phyloP scores from a whole-genome alignment of 2,329 filamentous ascomycete genomes.

The Thelonectria blattea region DNA sequence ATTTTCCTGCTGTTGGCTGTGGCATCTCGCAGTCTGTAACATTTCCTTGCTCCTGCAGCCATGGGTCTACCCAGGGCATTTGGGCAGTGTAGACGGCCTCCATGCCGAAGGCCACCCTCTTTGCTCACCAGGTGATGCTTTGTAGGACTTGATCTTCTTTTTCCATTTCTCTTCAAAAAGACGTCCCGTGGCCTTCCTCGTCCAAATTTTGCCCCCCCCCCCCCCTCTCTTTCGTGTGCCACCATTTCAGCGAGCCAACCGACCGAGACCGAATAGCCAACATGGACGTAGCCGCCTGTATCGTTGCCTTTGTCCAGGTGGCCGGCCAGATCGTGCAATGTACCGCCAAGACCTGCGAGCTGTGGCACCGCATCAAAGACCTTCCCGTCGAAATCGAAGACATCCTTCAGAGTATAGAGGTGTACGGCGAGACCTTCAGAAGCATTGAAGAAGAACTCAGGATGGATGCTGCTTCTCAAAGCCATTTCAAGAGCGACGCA shows the following conservation, averaged over 20 bases:
- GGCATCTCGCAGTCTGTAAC: neutral
- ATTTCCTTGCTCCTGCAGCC: neutral
- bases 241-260: neutral
- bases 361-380: slow-evolving; percentile 37
- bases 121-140: neutral
- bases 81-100: neutral
- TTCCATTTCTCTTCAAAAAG: neutral
- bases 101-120: neutral
- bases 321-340: slow-evolving; percentile 29
- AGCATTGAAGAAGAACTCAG: slow-evolving; percentile 25
- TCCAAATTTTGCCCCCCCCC: neutral
- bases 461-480: slow-evolving; percentile 1
- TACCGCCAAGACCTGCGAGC: slow-evolving; percentile 26
- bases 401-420: slow-evolving; percentile 30
- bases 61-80: neutral
- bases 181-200: neutral
- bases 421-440: slow-evolving; percentile 23
- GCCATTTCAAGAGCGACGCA: slow-evolving; percentile 12
- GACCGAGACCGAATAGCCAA: neutral
- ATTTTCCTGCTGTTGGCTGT: neutral
- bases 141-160: neutral
- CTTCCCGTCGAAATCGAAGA: slow-evolving; percentile 30
- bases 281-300: slow-evolving; percentile 32
- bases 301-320: slow-evolving; percentile 36
- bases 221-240: neutral